Base-by-base conservation (phyloP, 1,284 basidiomycete species). In the Neotropicomus parvogracilis region DNA sequence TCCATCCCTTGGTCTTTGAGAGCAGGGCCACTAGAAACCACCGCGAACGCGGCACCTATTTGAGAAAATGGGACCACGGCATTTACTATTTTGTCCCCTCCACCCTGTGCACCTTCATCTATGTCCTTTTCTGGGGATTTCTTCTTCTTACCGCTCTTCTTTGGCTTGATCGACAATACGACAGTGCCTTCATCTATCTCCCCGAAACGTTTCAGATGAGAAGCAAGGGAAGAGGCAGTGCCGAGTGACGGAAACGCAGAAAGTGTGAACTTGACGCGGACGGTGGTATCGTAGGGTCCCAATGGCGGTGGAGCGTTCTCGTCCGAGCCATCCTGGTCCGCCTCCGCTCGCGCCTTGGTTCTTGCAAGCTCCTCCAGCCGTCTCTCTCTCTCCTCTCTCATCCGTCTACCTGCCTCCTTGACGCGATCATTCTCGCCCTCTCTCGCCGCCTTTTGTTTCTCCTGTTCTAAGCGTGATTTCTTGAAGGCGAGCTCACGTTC, bases 401-500 rank as follows among this genome's bases (percentile, higher is more conserved):
- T 58, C 52, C 74, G 72, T 50, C 82, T 73, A 0, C 91, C 91
- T 44, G 85, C 84, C 46, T 91, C 89, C 65, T 87, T 90, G 50
- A 94, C 83, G 28, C 74, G 73, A 59, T 90, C 87, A 21, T 80
- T 80, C 60, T 91, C 86, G 6, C 78, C 74, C 61, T 76, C 79
- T 39, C 74, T 70, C 28, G 73, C 73, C 10, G 71, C 70, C 60
- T 81, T 78, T 58, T 83, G 78, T 54, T 75, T 71, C 54, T 79
- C 75, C 52, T 81, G 79, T 37, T 83, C 84, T 43, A 79, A 58
- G 50, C 79, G 78, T 1, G 82, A 75, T 63, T 83, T 85, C 71
- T 92, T 93, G 64, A 87, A 84, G 13, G 63, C 63, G 32, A 83
- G 79, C 60, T 97, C 94, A 20, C 87, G 76, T 52, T 83, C 83